Evolutionary conservation across 2,329 filamentous ascomycete genomes (phyloP), one percentile per base, ranked within the genome.

Genomic region (Colletotrichum sp.): DNA sequence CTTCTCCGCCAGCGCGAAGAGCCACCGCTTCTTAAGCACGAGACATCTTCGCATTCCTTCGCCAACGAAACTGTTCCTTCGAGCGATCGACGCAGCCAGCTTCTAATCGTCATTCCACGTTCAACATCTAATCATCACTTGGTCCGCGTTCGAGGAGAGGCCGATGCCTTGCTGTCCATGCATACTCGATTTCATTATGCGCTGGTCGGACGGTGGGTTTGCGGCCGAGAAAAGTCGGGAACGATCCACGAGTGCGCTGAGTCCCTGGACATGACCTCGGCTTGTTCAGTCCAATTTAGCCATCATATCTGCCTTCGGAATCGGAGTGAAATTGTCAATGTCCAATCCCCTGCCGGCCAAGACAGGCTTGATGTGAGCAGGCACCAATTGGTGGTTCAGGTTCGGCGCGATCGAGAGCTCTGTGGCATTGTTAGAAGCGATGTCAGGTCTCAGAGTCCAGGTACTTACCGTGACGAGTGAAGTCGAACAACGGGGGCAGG

Each of bases 271-370:
- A 79, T 80, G 82, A 81, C 81, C 80, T 81, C 78, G 80, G 80
- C 80, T 80, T 80, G 81, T 86, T 96, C 94, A 99, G 88, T 99
- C 97, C 86, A 99, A 90, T 86, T 96, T 95, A 75, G 97, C 97
- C 88, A 98, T 95, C 97, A 99, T 99, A 85, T 98, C 95, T 82
- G 97, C 94, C 89, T 96, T 98, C 82, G 94, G 89, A 88, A 99
- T 90, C 61, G 96, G 96, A 81, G 93, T 95, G 86, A 99, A 95
- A 85, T 96, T 96, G 86, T 98, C 95, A 82, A 98, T 95, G 84
- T 99, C 96, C 80, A 99, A 91, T 71, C 95, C 96, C 81, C 93
- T 93, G 64, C 93, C 90, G 77, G 92, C 92, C 76, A 99, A 90
- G 75, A 92, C 89, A 26, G 95, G 88, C 81, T 93, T 93, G 81